A percentile compares a stretch with the other conserved stretches of the same genome.
Evolutionary conservation across 2,329 filamentous ascomycete species (phyloP).

Genomic region (Didymella lethalis): DNA sequence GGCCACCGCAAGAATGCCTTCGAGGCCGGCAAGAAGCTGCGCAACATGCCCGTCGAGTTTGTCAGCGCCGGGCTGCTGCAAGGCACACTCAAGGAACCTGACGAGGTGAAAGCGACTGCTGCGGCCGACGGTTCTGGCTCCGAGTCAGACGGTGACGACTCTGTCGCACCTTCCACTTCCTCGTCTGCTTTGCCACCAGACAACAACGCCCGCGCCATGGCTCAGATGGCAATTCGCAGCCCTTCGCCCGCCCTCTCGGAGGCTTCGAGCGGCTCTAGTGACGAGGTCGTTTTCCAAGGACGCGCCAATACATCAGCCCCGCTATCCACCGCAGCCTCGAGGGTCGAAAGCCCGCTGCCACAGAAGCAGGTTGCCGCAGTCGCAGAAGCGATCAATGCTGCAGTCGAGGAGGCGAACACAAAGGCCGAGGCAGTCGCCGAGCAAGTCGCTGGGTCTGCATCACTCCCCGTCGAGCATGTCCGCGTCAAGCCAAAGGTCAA

Average conservation of each 20-base stretch:
- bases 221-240: constrained; percentile 47
- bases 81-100: constrained; percentile 47
- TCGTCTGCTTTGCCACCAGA: constrained; percentile 27
- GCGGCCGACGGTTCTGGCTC: constrained; percentile 15
- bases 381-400: neutral
- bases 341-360: constrained; percentile 16
- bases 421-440: neutral
- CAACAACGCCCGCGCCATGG: constrained; percentile 37
- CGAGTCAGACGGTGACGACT: constrained; percentile 25
- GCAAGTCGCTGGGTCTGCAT: constrained; percentile 8
- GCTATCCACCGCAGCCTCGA: constrained; percentile 8
- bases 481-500: constrained; percentile 16
- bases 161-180: constrained; percentile 25
- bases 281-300: constrained; percentile 65
- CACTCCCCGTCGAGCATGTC: constrained; percentile 10
- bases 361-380: constrained; percentile 6
- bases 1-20: constrained; percentile 56
- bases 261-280: constrained; percentile 52
- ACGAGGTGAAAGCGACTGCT: constrained; percentile 21
- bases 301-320: constrained; percentile 28
- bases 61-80: constrained; percentile 63
- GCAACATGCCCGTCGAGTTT: constrained; percentile 65
- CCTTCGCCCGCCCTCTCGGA: constrained; percentile 45
- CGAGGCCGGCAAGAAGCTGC: constrained; percentile 59
- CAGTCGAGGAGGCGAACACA: neutral